phyloP scores from a whole-genome alignment of 2,329 filamentous ascomycete genomes.

The Colletotrichum kahawae region DNA sequence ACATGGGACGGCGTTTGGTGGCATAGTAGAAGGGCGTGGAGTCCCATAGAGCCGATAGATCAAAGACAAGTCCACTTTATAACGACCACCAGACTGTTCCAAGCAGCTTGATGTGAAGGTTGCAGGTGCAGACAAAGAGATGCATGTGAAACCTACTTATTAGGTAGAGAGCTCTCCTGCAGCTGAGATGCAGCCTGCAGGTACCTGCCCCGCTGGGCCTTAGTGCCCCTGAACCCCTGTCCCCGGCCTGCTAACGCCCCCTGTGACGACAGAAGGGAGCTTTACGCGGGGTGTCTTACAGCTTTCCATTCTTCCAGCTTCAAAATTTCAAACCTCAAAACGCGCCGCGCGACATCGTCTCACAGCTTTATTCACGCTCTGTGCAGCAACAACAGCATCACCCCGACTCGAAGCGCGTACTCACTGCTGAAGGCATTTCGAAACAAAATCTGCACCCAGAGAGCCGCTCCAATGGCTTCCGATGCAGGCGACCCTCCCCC shows the following conservation, averaged over 20 bases:
- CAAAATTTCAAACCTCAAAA: conserved; percentile 6
- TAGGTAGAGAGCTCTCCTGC: not conserved
- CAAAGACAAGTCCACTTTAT: conserved; percentile 18
- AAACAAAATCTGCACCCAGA: not conserved
- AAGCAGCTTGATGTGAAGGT: not conserved
- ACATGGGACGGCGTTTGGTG: conserved; percentile 21
- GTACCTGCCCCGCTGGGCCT: not conserved
- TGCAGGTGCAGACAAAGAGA: not conserved
- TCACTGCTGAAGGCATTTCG: conserved; percentile 3
- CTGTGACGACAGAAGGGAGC: conserved; percentile 5
- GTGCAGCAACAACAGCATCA: not conserved
- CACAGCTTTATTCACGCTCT: not conserved
- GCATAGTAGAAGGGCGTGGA: conserved; percentile 14
- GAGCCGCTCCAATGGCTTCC: conserved; percentile 33
- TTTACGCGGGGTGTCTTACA: conserved; percentile 12
- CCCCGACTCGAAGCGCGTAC: not conserved
- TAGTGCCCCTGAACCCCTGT: conserved; percentile 3
- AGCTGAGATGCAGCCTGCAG: not conserved
- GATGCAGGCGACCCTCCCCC: conserved; percentile 43
- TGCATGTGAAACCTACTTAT: not conserved
- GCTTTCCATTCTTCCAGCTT: not conserved
- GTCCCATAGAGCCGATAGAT: conserved; percentile 23
- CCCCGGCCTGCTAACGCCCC: not conserved
- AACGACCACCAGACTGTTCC: not conserved
- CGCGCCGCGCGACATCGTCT: not conserved